Conservation (phyloP, 2,329 filamentous ascomycete species). For the Phaeosphaeriaceae sp. region DNA sequence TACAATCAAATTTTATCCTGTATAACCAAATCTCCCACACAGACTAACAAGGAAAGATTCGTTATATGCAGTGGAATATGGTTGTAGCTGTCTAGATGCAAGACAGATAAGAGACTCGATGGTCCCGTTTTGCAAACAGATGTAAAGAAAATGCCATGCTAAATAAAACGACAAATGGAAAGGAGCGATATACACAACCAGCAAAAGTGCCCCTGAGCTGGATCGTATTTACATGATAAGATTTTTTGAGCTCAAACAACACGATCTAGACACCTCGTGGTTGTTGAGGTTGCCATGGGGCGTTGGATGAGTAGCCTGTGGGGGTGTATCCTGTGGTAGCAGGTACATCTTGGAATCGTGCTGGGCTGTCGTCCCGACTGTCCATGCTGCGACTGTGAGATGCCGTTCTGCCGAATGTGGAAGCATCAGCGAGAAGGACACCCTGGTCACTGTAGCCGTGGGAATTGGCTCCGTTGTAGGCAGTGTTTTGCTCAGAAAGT, state of each 20-base stretch:
- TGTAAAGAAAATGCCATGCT: slow-evolving; percentile 6
- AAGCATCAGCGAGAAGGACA: slow-evolving; percentile 45
- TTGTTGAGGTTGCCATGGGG: slow-evolving; percentile 36
- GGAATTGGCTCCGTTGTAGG: slow-evolving; percentile 29
- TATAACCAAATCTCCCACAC: not conserved
- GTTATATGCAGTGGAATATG: not conserved
- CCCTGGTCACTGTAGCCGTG: slow-evolving; percentile 39
- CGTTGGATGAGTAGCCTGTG: slow-evolving; percentile 29
- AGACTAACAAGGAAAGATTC: not conserved
- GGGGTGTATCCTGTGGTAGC: slow-evolving; percentile 31
- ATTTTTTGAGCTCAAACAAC: not conserved
- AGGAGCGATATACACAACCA: slow-evolving; percentile 24
- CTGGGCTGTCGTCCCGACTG: slow-evolving; percentile 33
- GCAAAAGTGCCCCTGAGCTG: slow-evolving; percentile 6
- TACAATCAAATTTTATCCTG: slow-evolving; percentile 1
- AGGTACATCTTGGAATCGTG: slow-evolving; percentile 36
- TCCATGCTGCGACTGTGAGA: slow-evolving; percentile 35
- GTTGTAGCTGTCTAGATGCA: slow-evolving; percentile 4
- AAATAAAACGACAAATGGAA: slow-evolving; percentile 9
- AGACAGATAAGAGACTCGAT: not conserved
- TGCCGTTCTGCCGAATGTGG: slow-evolving; percentile 39
- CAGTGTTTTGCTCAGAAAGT: slow-evolving; percentile 44
- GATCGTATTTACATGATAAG: slow-evolving; percentile 22
- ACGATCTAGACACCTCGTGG: slow-evolving; percentile 20
- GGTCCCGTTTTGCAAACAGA: not conserved